Base-by-base conservation (phyloP, 1,284 basidiomycete genomes). In the Irpex rosettiformis region DNA sequence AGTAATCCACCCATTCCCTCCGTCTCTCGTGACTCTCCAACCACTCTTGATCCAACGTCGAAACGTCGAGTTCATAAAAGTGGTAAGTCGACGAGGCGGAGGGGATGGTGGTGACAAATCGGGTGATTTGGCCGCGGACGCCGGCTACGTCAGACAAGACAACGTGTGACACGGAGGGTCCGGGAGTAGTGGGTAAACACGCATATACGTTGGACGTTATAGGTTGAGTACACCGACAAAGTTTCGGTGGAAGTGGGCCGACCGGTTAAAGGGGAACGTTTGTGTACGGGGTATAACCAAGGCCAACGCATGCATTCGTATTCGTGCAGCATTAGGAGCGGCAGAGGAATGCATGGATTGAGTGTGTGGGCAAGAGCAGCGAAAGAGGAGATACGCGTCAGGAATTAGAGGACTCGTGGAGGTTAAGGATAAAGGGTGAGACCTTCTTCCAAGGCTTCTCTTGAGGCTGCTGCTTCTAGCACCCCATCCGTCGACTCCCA, bases 371-470 rank as follows among this genome's bases (percentile, higher is more conserved):
- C 67, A 68, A 65, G 66, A 65, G 70, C 61, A 65, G 73, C 48
- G 33, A 51, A 74, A 67, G 69, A n/a, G 64, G 61, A 66, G 64
- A 70, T n/a, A 71, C 73, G 69, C 66, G 73, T 77, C 73, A 77
- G 78, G 80, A 78, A 68, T n/a, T 74, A 74, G 83, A 81, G 80
- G 48, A 51, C 80, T 79, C 79, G 87, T 84, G 84, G 68, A 78
- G 81, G 73, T 86, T 79, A 88, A 81, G 83, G 84, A 83, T 79
- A 85, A 85, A 83, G 79, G 84, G 84, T 86, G 84, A 84, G 88
- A 93, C 90, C 90, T 92, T 93, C 90, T 90, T 93, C 90, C 75
- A 88, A 79, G 77, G 90, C 90, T 85, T 93, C 90, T 73, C 91
- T 84, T 70, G 84, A 87, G 75, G 91, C 91, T 72, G 90, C 91